Evolutionary conservation across 805 yeast genomes (phyloP), one percentile per base, ranked within the genome.

Genomic region (Pichia cabralensis): DNA sequence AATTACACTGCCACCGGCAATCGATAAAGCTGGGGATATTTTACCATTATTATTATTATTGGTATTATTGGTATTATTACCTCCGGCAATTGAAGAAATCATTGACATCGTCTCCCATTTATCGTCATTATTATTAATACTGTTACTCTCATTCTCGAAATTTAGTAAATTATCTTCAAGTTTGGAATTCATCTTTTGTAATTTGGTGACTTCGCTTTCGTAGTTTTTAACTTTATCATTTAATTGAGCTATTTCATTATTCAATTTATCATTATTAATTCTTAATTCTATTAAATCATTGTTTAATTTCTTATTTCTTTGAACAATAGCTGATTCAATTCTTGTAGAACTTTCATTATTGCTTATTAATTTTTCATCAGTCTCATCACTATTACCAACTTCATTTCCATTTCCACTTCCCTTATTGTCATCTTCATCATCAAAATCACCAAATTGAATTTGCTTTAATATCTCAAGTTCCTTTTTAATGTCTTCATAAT

Each of bases 401-500:
- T n/a, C n/a, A n/a, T n/a, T n/a, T n/a, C n/a, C n/a, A n/a, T n/a
- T n/a, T n/a, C n/a, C n/a, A n/a, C n/a, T n/a, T n/a, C n/a, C n/a
- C n/a, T n/a, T n/a, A n/a, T 6, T 24, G 8, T 25, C 34, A 5
- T 84, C 53, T 17, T 27, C 13, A 8, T 40, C 56, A 6, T 47
- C 55, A 8, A 49, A 59, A 20, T 42, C 49, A 4, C 88, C 88
- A 57, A 85, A 80, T 47, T 82, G 84, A 25, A 85, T 77, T 42
- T 78, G 76, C 50, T 80, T 75, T 40, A 86, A 53, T 18, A 85
- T 70, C 14, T 68, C 70, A 43, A 88, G 61, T 48, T 88, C 96
- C 32, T 73, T 70, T 52, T 84, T 85, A 31, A 86, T 53, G 41
- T 83, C 86, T 34, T 81, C 86, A 55, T 88, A 86, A 51, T 86